Percentiles rank a stretch among this genome's conserved stretches.
These are phyloP conservation scores for Termitomyces titanicus DNA, from an alignment of 768 basidiomycete genomes.

Conservation along the genomic window DNA sequence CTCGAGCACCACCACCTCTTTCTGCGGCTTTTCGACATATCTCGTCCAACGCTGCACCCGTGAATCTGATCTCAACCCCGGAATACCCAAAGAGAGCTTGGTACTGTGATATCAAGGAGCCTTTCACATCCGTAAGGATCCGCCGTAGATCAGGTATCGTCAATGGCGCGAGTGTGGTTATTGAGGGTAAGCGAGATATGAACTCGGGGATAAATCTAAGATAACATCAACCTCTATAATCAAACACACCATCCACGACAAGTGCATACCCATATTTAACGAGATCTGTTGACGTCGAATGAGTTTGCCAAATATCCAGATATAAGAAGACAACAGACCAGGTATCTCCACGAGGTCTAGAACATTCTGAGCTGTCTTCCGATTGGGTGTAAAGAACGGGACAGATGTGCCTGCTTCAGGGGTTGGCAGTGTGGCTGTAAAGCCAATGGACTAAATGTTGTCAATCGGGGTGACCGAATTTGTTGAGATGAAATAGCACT, in stretches of 20 bases:
- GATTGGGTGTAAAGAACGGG: constrained; percentile 80
- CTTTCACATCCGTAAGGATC: constrained; percentile 91
- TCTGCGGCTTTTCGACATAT: constrained; percentile 77
- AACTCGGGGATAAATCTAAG: constrained; percentile 91
- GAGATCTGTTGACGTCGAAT: constrained; percentile 49
- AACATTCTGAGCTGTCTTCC: constrained; percentile 45
- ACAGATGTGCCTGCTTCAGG: constrained; percentile 35
- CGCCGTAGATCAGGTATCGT: constrained; percentile 79
- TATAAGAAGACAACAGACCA: constrained; percentile 36
- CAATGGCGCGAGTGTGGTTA: constrained; percentile 78
- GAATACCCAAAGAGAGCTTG: constrained; percentile 79
- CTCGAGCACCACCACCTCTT: constrained; percentile 88
- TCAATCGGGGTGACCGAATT: constrained; percentile 4
- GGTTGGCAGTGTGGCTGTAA: constrained; percentile 44
- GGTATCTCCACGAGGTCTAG: constrained; percentile 71
- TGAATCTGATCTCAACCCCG: constrained; percentile 85
- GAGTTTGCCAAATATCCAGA: background rate
- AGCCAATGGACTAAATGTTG: constrained; percentile 77
- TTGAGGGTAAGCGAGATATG: constrained; percentile 88
- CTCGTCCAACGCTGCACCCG: constrained; percentile 72
- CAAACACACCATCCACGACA: background rate
- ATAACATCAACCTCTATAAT: constrained; percentile 2
- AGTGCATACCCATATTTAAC: constrained; percentile 70
- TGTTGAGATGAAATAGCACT: constrained; percentile 22
- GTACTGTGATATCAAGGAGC: constrained; percentile 89